These are phyloP conservation scores for Arthrobotrys megalospora DNA, from an alignment of 2,329 filamentous ascomycete genomes.

Conservation along the genomic window DNA sequence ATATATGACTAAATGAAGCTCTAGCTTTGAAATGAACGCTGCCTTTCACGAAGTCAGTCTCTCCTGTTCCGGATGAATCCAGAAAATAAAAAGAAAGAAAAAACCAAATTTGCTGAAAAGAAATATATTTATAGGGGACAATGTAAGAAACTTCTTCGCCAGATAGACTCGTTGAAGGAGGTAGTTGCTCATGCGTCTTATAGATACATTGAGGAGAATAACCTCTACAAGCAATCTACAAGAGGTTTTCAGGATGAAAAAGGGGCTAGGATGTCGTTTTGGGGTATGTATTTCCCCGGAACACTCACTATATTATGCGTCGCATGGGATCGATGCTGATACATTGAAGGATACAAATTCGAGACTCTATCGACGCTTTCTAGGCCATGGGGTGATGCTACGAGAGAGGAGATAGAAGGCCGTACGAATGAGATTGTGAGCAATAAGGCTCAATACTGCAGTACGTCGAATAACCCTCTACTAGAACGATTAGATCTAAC, in stretches of 20 bases:
- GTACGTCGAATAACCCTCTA: constrained; percentile 66
- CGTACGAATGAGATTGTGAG: constrained; percentile 81
- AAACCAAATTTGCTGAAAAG: constrained; percentile 57
- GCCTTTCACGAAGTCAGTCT: constrained; percentile 84
- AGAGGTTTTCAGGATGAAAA: constrained; percentile 73
- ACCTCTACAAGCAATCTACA: constrained; percentile 78
- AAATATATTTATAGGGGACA: constrained; percentile 69
- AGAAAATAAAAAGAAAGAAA: constrained; percentile 55
- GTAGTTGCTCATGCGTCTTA: constrained; percentile 4
- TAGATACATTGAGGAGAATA: constrained; percentile 94
- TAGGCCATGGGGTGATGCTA: constrained; percentile 79
- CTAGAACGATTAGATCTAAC: background rate
- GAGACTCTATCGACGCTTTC: constrained; percentile 86
- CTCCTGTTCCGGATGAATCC: constrained; percentile 18
- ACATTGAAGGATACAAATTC: constrained; percentile 87
- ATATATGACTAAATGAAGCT: constrained; percentile 26
- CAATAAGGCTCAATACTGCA: constrained; percentile 96
- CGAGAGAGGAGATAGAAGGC: constrained; percentile 82
- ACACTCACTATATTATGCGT: background rate
- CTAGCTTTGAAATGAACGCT: constrained; percentile 94
- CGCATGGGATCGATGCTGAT: constrained; percentile 20
- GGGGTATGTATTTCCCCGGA: constrained; percentile 75
- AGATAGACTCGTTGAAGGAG: constrained; percentile 33
- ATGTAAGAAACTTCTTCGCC: constrained; percentile 68
- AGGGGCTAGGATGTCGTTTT: constrained; percentile 89